A percentile compares a stretch with the other conserved stretches of the same genome.
Evolutionary conservation across 805 yeast genomes (phyloP).

Genomic region (Wickerhamomyces mucosus): DNA sequence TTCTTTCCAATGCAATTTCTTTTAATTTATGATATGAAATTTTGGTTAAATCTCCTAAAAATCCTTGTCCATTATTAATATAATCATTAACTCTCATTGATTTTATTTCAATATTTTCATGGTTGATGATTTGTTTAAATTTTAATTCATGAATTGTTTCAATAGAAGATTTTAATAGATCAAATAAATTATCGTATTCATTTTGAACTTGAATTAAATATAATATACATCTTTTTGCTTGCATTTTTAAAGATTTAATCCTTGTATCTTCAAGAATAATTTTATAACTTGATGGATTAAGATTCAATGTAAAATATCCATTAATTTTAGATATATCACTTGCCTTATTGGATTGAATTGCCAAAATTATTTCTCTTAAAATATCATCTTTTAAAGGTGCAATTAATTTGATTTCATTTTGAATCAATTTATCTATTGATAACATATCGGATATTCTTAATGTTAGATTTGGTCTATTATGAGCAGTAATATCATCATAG

Average conservation of each 20-base stretch:
- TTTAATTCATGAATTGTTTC: slow-evolving; percentile 57
- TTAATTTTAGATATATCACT: slow-evolving; percentile 39
- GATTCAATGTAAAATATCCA: slow-evolving; percentile 43
- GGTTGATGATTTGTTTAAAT: slow-evolving; percentile 44
- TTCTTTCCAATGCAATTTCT: slow-evolving; percentile 60
- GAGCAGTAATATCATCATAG: slow-evolving; percentile 59
- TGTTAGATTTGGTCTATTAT: slow-evolving; percentile 37
- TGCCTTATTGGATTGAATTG: slow-evolving; percentile 33
- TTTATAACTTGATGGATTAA: slow-evolving; percentile 46
- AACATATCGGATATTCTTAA: slow-evolving; percentile 38
- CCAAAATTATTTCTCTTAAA: slow-evolving; percentile 33
- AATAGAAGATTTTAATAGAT: slow-evolving; percentile 59
- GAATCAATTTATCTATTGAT: slow-evolving; percentile 34
- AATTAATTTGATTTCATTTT: slow-evolving; percentile 30
- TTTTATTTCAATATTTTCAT: slow-evolving; percentile 30
- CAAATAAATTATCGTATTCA: slow-evolving; percentile 54
- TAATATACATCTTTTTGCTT: slow-evolving; percentile 73
- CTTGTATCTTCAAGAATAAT: slow-evolving; percentile 43
- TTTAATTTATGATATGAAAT: slow-evolving; percentile 67
- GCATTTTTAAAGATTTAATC: slow-evolving; percentile 50
- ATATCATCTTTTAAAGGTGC: slow-evolving; percentile 47
- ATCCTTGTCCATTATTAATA: slow-evolving; percentile 32
- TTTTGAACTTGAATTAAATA: slow-evolving; percentile 79
- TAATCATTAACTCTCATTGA: slow-evolving; percentile 31
- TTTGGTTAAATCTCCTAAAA: slow-evolving; percentile 39